These are phyloP conservation scores for Tremella fuciformis DNA, from an alignment of 768 basidiomycete species.

Conservation along the genomic window DNA sequence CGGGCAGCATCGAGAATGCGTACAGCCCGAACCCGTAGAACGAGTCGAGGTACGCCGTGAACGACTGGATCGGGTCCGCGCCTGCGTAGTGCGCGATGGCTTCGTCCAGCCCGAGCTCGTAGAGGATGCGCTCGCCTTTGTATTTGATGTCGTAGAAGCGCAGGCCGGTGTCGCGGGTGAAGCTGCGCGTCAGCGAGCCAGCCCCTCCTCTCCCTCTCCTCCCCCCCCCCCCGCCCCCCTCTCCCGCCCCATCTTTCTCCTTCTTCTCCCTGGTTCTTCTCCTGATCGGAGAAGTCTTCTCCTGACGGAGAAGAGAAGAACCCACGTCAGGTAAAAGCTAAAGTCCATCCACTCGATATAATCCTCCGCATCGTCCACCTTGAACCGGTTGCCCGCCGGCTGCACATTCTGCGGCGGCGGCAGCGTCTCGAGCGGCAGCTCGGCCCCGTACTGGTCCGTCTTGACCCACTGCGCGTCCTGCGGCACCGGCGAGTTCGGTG, in stretches of 20 bases:
- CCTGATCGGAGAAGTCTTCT: no score
- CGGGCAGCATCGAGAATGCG: constrained; percentile 42
- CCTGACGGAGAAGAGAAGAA: constrained; percentile 61
- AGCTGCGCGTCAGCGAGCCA: constrained; percentile 53
- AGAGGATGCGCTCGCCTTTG: constrained; percentile 62
- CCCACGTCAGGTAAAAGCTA: constrained; percentile 53
- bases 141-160: constrained; percentile 53
- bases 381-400: constrained; percentile 62
- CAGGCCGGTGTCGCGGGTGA: constrained; percentile 63
- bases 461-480: constrained; percentile 44
- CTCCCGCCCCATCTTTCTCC: no score
- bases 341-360: constrained; percentile 60
- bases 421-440: constrained; percentile 61
- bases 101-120: constrained; percentile 65
- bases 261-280: no score
- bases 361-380: constrained; percentile 58
- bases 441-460: constrained; percentile 55
- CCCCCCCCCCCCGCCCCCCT: no score
- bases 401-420: constrained; percentile 62
- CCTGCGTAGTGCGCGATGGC: constrained; percentile 57
- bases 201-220: no score
- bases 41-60: constrained; percentile 1
- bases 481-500: constrained; percentile 49
- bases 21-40: constrained; percentile 40
- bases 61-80: not conserved